These are phyloP conservation scores for Hibiscus mutabilis DNA, from an alignment of 345 rosid genomes.

Conservation along the genomic window DNA sequence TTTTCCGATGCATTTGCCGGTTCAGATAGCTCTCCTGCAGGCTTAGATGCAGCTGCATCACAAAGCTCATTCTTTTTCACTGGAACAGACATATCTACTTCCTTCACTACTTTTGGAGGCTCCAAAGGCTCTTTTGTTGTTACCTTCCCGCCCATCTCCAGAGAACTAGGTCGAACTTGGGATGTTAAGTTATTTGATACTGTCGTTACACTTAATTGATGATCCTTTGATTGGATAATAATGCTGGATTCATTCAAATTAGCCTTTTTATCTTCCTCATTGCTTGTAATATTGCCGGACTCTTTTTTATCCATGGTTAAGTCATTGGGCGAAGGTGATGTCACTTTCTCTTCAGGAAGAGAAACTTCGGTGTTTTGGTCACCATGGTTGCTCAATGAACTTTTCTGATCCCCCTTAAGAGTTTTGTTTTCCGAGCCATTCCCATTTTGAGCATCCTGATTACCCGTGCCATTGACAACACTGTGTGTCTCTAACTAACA, in stretches of 20 bases:
- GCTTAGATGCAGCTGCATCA: slow-evolving; percentile 25
- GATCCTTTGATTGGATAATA: slow-evolving; percentile 22
- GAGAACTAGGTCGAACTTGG: slow-evolving; percentile 22
- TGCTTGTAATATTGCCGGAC: slow-evolving; percentile 9
- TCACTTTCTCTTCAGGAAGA: slow-evolving; percentile 38
- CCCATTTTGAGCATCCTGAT: slow-evolving; percentile 32
- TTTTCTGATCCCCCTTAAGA: slow-evolving; percentile 29
- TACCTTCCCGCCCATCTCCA: slow-evolving; percentile 26
- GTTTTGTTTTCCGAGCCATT: slow-evolving; percentile 27
- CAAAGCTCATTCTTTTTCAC: slow-evolving; percentile 34
- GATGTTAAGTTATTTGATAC: slow-evolving; percentile 20
- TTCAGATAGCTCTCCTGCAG: slow-evolving; percentile 25
- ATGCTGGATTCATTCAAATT: slow-evolving; percentile 29
- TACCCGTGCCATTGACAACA: slow-evolving; percentile 24
- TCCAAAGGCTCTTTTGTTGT: slow-evolving; percentile 28
- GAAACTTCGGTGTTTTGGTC: slow-evolving; percentile 31
- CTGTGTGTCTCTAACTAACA: background rate
- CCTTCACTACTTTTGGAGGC: slow-evolving; percentile 30
- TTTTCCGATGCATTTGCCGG: slow-evolving; percentile 22
- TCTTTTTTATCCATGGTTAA: slow-evolving; percentile 26
- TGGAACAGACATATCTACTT: slow-evolving; percentile 28
- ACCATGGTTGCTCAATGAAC: slow-evolving; percentile 21
- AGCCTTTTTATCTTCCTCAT: slow-evolving; percentile 30
- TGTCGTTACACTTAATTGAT: slow-evolving; percentile 15
- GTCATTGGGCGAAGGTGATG: slow-evolving; percentile 24